These are phyloP conservation scores for Hortiboletus flavorubellus DNA, from an alignment of 768 basidiomycete species.

Conservation along the genomic window DNA sequence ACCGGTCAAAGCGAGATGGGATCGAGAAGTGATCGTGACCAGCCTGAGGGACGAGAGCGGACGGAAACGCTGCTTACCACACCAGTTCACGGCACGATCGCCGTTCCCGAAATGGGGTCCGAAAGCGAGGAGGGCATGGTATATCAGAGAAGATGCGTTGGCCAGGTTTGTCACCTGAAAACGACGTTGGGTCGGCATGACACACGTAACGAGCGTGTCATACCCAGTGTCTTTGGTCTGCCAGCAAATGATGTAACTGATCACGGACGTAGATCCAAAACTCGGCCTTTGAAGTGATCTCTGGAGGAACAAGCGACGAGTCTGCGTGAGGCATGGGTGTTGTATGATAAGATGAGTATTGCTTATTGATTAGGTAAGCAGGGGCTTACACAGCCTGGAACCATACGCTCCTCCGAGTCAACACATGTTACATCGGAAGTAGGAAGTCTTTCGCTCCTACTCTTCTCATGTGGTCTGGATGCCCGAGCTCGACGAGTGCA, in stretches of 20 bases:
- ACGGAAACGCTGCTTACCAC: slow-evolving; percentile 56
- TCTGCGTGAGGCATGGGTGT: slow-evolving; percentile 79
- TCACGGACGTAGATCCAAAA: slow-evolving; percentile 77
- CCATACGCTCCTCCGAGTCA: not conserved
- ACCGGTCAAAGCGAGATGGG: not conserved
- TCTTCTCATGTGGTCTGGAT: slow-evolving; percentile 27
- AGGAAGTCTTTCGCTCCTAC: slow-evolving; percentile 3
- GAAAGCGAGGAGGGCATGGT: slow-evolving; percentile 71
- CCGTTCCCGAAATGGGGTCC: slow-evolving; percentile 56
- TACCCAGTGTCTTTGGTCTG: slow-evolving; percentile 78
- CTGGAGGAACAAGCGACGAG: slow-evolving; percentile 63
- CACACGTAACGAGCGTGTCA: slow-evolving; percentile 13
- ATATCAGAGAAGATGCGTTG: slow-evolving; percentile 80
- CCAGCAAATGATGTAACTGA: slow-evolving; percentile 61
- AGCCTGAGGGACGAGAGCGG: not conserved
- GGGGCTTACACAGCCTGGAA: not conserved
- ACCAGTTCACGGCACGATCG: slow-evolving; percentile 84
- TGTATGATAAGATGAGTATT: not conserved
- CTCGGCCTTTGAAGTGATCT: slow-evolving; percentile 65
- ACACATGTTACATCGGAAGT: not conserved
- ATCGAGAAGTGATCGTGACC: not conserved
- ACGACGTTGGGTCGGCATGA: not conserved
- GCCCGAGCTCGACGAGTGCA: slow-evolving; percentile 23
- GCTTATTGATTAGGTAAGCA: slow-evolving; percentile 13
- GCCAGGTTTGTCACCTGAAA: slow-evolving; percentile 80